Evolutionary conservation across 2,329 filamentous ascomycete species (phyloP), one percentile per base, ranked within the genome.

Genomic region (Pestalotiopsis sp.): DNA sequence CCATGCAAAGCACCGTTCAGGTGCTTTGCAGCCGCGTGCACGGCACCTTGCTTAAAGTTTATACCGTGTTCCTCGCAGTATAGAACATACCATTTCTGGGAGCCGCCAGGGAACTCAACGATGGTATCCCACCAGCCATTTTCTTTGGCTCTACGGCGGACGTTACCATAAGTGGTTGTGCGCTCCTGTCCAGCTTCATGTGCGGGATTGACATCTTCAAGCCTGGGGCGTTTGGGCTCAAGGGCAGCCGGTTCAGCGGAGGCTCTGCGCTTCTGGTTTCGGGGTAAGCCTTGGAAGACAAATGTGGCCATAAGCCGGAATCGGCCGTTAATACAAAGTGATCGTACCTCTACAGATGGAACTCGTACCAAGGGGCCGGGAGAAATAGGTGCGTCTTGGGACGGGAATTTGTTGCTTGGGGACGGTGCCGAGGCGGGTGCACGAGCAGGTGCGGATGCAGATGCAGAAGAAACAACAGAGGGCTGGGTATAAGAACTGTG

Each of bases 11-110:
- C 69, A 23, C 78, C 74, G 56, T 75, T 74, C 0, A 83, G 71
- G 62, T 84, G 82, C 67, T 81, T 82, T 0, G 80, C 80, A 1
- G 81, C 81, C 20, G 81, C 82, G 6, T 69, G 66, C 1, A 82
- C 68, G 0, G 81, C 77, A 41, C 78, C 76, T 12, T 68, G 68
- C 12, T 75, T 78, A 69, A 84, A 83, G 27, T 80, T 79, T 7
- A 81, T 72, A 0, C 70, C 65, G 20, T 83, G 81, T 65, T 81
- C 75, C 41, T 81, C 79, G 72, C 82, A 83, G 66, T 77, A 79
- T 2, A 82, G 68, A 5, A 83, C 81, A 66, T 81, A 83, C 71
- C 75, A 83, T 4, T 75, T 67, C 0, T 71, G 68, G 6, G 73
- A 76, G 12, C 68, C 67, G 0, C 25, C 4, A 1, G 78, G 78